These are phyloP conservation scores for Fistulifera pelliculosa DNA, from an alignment of 108 stramenopile genomes.

Conservation along the genomic window DNA sequence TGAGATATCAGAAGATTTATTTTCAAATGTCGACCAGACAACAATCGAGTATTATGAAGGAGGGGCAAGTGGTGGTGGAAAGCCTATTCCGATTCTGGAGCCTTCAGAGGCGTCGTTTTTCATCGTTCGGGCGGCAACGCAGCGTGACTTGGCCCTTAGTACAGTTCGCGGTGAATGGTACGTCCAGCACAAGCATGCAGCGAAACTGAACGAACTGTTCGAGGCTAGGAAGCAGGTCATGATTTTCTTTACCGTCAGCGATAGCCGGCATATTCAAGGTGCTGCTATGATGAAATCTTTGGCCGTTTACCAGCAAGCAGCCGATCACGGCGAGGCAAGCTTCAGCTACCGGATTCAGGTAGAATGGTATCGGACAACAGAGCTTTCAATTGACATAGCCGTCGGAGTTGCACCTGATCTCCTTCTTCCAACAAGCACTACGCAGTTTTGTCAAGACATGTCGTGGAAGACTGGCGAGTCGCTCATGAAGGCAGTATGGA, in stretches of 20 bases:
- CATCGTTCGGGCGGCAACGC: conserved; percentile 58
- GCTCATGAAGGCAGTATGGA: conserved; percentile 83
- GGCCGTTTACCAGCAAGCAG: conserved; percentile 32
- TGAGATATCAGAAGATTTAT: conserved; percentile 63
- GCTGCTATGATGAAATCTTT: conserved; percentile 65
- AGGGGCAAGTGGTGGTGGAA: conserved; percentile 70
- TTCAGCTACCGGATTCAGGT: conserved; percentile 57
- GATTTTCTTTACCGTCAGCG: conserved; percentile 77
- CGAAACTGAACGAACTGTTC: conserved; percentile 49
- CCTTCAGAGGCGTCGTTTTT: conserved; percentile 74
- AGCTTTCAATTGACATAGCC: conserved; percentile 68
- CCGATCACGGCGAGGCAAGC: conserved; percentile 29
- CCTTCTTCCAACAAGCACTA: conserved; percentile 52
- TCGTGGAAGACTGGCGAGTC: conserved; percentile 67
- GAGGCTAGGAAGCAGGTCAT: conserved; percentile 61
- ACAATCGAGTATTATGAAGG: conserved; percentile 81
- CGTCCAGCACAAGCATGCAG: conserved; percentile 63
- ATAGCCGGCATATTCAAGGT: conserved; percentile 77
- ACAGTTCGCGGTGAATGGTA: conserved; percentile 74
- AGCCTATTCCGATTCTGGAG: conserved; percentile 75
- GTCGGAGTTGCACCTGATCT: conserved; percentile 74
- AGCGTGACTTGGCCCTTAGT: conserved; percentile 61
- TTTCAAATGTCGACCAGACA: conserved; percentile 52
- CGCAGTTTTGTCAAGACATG: conserved; percentile 80
- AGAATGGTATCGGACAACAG: conserved; percentile 83